Evolutionary conservation across 768 basidiomycete genomes (phyloP), one percentile per base, ranked within the genome.

Genomic region (Boletus rubescentipes): DNA sequence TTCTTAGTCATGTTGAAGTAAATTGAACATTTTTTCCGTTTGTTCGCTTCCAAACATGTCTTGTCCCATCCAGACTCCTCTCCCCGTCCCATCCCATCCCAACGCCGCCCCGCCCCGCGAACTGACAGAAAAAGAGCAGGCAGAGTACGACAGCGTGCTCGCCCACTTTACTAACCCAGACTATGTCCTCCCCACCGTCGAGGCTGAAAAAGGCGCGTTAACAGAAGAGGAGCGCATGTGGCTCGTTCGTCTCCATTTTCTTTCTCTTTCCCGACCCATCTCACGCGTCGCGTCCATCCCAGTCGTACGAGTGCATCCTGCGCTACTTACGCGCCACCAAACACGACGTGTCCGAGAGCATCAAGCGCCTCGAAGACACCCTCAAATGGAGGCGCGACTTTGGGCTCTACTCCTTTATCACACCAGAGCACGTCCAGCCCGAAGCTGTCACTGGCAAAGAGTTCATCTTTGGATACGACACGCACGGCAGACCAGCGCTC

Each of bases 391-490:
- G 92, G 46, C 78, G 91, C 32, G 89, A 91, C 49, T 93, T 79
- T 66, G 87, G 88, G 12, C 59, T 93, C 16, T 84, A 90, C 58
- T 82, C 86, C 59, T 51, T 69, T 29, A 67, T 91, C 64, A 83
- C 79, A 1, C 69, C 86, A 4, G 76, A 79, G 0, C 73, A 80
- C 55, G 83, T 96, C 58, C 86, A 89, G 60, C 83, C 85, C 16
- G 93, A 95, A 73, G 85, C 83, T 2, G 71, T 87, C 44, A 95
- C 92, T 5, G 93, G 93, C 31, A 95, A 96, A 72, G 79, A 84
- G 66, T 74, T 93, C 45, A 57, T 85, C 16, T 89, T 87, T 60
- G 93, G 93, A 5, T 92, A 81, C 65, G 91, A 93, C 67, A 69
- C 71, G 8, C 70, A 70, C 20, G 79, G 86, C 12, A 75, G 88